phyloP scores from a whole-genome alignment of 2,329 filamentous ascomycete species.

The Mollisia scopiformis region DNA sequence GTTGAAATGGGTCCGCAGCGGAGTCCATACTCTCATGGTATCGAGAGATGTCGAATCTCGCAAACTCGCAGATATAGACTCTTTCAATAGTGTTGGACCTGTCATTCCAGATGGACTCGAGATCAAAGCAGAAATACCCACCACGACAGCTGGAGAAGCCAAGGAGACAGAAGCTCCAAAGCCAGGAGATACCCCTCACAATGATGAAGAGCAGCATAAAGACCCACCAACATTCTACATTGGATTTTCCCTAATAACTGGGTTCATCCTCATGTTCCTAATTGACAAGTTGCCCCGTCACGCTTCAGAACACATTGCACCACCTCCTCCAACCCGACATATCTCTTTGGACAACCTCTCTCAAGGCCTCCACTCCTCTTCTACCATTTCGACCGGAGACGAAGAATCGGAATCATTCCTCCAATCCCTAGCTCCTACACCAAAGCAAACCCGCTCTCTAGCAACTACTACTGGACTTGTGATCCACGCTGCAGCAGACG shows the following conservation, averaged over 20 bases:
- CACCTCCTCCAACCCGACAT: slow-evolving; percentile 72
- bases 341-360: slow-evolving; percentile 86
- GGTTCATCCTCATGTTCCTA: slow-evolving; percentile 96
- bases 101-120: slow-evolving; percentile 1
- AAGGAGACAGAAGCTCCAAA: slow-evolving; percentile 14
- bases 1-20: slow-evolving; percentile 26
- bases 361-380: slow-evolving; percentile 43
- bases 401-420: slow-evolving; percentile 62
- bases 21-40: slow-evolving; percentile 22
- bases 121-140: slow-evolving; percentile 1
- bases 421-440: slow-evolving; percentile 58
- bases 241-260: slow-evolving; percentile 81
- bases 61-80: not conserved
- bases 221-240: slow-evolving; percentile 73
- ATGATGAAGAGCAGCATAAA: slow-evolving; percentile 43
- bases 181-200: not conserved
- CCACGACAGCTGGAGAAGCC: slow-evolving; percentile 1
- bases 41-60: slow-evolving; percentile 5
- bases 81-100: not conserved
- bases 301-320: slow-evolving; percentile 65
- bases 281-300: slow-evolving; percentile 85
- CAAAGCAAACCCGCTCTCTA: slow-evolving; percentile 63
- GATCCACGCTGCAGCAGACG: slow-evolving; percentile 93
- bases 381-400: slow-evolving; percentile 49
- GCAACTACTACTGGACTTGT: slow-evolving; percentile 94